Base-by-base conservation (phyloP, 345 rosid species). In the Camelina sativa region DNA sequence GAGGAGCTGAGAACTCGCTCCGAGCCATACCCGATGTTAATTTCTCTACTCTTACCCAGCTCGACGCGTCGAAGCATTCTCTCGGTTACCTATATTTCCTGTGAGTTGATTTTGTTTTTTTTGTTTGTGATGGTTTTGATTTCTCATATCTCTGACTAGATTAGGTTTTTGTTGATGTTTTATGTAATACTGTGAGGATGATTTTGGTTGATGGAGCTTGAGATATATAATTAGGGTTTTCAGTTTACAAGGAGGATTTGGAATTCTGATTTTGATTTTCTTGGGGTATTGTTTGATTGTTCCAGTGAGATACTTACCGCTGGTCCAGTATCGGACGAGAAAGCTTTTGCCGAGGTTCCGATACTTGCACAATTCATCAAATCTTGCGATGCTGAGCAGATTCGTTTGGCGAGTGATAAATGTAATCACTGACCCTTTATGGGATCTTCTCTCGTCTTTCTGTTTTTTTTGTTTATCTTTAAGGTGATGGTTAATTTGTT, bases 11-110 rank as follows among this genome's bases (percentile, higher is more conserved):
- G 6, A 89, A 84, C 15, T 72, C 81, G 41, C 87, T 90, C 69
- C 91, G 81, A 64, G 32, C 80, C 16, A 81, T 84, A 77, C 48
- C 87, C 7, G 66, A 76, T 76, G 64, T 79, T 63, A 72, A 85
- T 48, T 48, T 74, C 44, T 73, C 90, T 57, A 78, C 74, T 69
- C 90, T 90, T 72, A 88, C 84, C n/a, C 88, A 85, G 76, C 91
- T 90, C 65, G 91, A 88, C 65, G 86, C 93, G 11, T 67, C 82
- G 56, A 82, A 65, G 54, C 91, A 90, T 75, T 86, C 96, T 71
- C 91, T 90, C 19, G 93, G 96, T 67, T 90, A 86, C 83, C 85
- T 90, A 47, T 88, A 79, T 80, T 30, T 90, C 75, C 83, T 90
- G 96, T 90, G 76, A 81, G 75, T 79, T 72, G 19, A 56, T 17